Conservation (phyloP, 257 asterid genomes). For the Gentiana macrophylla region DNA sequence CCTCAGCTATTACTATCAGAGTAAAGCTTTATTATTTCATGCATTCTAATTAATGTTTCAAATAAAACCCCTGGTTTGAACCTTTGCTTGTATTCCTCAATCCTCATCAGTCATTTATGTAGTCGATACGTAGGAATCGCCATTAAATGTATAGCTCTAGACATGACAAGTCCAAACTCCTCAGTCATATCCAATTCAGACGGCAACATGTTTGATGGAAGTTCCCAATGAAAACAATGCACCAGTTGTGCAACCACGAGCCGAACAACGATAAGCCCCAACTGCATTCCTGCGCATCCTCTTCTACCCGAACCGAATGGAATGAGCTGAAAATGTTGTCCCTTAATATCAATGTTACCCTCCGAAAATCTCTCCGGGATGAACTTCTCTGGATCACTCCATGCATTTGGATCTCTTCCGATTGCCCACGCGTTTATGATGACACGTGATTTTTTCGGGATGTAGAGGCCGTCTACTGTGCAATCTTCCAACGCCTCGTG, state of each 20-base stretch:
- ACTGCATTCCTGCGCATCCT: not conserved
- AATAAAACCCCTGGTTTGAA: no score
- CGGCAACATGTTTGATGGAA: not conserved
- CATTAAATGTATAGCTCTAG: no score
- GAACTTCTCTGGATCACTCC: not conserved
- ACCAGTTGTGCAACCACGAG: not conserved
- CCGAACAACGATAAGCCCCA: not conserved
- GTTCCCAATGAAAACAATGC: not conserved
- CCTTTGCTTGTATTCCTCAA: no score
- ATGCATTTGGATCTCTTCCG: not conserved
- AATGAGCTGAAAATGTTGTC: not conserved
- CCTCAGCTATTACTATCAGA: no score
- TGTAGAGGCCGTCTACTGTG: not conserved
- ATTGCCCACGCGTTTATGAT: not conserved
- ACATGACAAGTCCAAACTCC: no score
- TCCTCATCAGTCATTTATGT: no score
- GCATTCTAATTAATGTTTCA: no score
- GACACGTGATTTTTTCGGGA: not conserved
- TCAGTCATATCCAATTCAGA: no score
- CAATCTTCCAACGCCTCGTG: conserved; percentile 5
- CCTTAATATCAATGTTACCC: not conserved
- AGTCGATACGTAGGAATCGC: no score
- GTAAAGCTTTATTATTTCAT: no score
- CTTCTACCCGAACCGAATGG: not conserved
- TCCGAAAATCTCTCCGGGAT: not conserved